Conservation (phyloP, 345 rosid species). For the Nephelium lappaceum region DNA sequence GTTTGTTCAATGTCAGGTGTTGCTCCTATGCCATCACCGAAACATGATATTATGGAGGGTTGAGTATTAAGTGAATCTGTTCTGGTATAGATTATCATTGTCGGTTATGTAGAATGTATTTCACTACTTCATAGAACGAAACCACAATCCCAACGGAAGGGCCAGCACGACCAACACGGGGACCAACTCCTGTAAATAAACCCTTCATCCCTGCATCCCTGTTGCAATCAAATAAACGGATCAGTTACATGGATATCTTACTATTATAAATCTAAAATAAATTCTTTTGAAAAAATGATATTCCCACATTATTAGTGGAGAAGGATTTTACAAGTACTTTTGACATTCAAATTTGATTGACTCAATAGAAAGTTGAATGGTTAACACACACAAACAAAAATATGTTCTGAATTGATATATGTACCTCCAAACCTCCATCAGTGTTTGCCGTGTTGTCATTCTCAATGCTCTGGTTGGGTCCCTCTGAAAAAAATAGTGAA, state of each 20-base stretch:
- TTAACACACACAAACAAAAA: background rate
- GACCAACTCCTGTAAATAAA: constrained; percentile 87
- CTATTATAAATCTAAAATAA: background rate
- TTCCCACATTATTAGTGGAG: background rate
- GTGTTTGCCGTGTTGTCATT: constrained; percentile 81
- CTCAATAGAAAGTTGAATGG: background rate
- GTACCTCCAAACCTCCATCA: constrained; percentile 90
- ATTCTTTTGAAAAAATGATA: background rate
- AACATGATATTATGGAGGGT: constrained; percentile 1
- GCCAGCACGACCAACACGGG: constrained; percentile 89
- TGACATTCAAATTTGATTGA: background rate
- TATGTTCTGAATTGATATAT: constrained; percentile 1
- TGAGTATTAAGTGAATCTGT: constrained; percentile 14
- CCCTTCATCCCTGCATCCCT: constrained; percentile 88
- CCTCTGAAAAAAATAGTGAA: constrained; percentile 46
- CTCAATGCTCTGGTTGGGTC: constrained; percentile 70
- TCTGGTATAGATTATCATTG: constrained; percentile 34
- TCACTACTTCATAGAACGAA: constrained; percentile 87
- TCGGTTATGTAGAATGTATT: constrained; percentile 59
- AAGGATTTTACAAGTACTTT: background rate
- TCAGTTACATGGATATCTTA: background rate
- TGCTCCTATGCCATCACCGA: constrained; percentile 23
- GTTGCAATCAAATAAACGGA: constrained; percentile 23
- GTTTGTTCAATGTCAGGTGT: constrained; percentile 11
- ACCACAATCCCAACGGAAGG: constrained; percentile 97